A percentile compares a stretch with the other conserved stretches of the same genome.
Evolutionary conservation across 805 yeast species (phyloP).

Genomic region (Yarrowia sp.): DNA sequence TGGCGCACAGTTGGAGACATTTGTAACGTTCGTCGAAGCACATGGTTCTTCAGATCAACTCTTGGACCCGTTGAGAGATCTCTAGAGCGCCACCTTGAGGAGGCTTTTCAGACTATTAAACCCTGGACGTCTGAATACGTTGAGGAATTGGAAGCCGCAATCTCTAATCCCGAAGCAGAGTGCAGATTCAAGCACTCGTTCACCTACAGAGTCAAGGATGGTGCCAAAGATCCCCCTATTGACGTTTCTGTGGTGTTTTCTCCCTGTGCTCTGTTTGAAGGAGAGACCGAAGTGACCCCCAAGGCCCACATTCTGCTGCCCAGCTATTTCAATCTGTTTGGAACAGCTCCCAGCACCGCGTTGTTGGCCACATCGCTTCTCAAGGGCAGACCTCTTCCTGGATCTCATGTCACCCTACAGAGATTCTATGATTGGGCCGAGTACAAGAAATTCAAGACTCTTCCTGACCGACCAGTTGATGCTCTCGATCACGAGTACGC

Average conservation of each 20-base stretch:
- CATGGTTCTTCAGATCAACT: conserved; percentile 41
- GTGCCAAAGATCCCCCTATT: conserved; percentile 22
- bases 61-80: conserved; percentile 38
- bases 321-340: neutral
- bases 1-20: conserved; percentile 39
- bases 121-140: conserved; percentile 35
- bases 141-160: conserved; percentile 32
- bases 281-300: conserved; percentile 26
- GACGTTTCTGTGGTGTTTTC: conserved; percentile 34
- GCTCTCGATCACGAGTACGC: conserved; percentile 34
- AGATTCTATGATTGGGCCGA: conserved; percentile 37
- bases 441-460: conserved; percentile 33
- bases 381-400: conserved; percentile 30
- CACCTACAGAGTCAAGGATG: conserved; percentile 27
- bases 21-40: conserved; percentile 37
- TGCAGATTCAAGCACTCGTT: conserved; percentile 31
- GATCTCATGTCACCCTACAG: conserved; percentile 31
- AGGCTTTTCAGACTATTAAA: conserved; percentile 30
- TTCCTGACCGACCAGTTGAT: conserved; percentile 36
- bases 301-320: conserved; percentile 15
- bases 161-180: conserved; percentile 33
- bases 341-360: conserved; percentile 26
- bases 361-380: conserved; percentile 29
- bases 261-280: conserved; percentile 31
- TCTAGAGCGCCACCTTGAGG: conserved; percentile 33